phyloP scores from a whole-genome alignment of 2,329 filamentous ascomycete species.

The Microcyclospora pomicola region DNA sequence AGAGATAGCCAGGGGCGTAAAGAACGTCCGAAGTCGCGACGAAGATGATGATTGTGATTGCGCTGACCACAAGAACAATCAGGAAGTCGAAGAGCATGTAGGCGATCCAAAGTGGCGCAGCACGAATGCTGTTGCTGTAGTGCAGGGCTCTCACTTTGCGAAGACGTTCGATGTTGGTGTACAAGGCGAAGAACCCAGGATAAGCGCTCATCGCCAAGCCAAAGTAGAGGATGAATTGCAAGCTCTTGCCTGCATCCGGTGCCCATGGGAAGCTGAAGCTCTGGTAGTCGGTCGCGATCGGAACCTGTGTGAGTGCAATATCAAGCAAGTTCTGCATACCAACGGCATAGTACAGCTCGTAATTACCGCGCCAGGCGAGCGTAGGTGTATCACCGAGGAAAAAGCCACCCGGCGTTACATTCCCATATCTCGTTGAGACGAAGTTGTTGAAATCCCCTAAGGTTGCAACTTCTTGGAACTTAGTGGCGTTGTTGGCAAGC shows the following conservation, averaged over 20 bases:
- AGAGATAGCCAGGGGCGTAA: conserved; percentile 70
- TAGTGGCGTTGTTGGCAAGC: conserved; percentile 6
- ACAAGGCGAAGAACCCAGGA: conserved; percentile 77
- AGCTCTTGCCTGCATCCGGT: conserved; percentile 53
- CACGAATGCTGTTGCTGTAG: conserved; percentile 81
- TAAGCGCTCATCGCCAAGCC: conserved; percentile 64
- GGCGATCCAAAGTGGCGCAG: conserved; percentile 70
- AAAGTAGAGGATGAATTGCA: conserved; percentile 73
- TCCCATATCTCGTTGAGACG: conserved; percentile 48
- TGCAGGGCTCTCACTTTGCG: conserved; percentile 70
- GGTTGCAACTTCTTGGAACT: conserved; percentile 44
- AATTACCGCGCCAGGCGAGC: conserved; percentile 57
- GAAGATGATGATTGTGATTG: conserved; percentile 56
- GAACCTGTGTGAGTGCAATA: conserved; percentile 54
- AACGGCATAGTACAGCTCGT: conserved; percentile 51
- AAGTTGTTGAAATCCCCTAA: conserved; percentile 55
- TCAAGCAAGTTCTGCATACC: conserved; percentile 83
- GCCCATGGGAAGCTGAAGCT: conserved; percentile 63
- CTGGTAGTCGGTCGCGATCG: conserved; percentile 59
- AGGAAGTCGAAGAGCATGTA: conserved; percentile 70
- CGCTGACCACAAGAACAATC: conserved; percentile 54
- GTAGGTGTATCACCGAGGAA: conserved; percentile 56
- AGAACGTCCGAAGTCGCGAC: conserved; percentile 50
- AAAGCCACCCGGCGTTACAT: conserved; percentile 64
- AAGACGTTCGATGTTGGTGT: conserved; percentile 72